phyloP scores from a whole-genome alignment of 257 asterid species.

The Lycium ferocissimum region DNA sequence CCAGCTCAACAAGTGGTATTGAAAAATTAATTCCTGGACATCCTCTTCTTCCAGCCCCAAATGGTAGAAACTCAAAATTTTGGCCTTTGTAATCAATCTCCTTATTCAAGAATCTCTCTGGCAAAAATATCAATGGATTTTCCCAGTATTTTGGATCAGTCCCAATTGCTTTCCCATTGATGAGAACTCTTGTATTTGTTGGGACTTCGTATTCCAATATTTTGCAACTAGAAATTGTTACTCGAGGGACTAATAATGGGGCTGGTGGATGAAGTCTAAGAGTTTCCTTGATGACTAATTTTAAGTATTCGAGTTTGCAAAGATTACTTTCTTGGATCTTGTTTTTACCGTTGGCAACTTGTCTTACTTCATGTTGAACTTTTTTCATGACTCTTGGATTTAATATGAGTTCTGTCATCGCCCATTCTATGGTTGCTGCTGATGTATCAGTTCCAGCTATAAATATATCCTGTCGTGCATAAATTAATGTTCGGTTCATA shows the following conservation, averaged over 20 bases:
- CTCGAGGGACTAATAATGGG: constrained; percentile 35
- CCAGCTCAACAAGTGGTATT: constrained; percentile 48
- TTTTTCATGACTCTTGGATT: constrained; percentile 33
- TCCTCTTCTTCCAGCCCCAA: constrained; percentile 59
- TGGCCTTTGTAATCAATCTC: constrained; percentile 48
- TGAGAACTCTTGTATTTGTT: constrained; percentile 41
- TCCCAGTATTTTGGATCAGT: constrained; percentile 46
- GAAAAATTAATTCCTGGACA: constrained; percentile 61
- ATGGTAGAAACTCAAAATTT: constrained; percentile 53
- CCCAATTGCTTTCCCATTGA: constrained; percentile 44
- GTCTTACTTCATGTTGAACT: constrained; percentile 33
- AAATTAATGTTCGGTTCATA: too few species aligned
- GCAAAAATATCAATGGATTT: constrained; percentile 43
- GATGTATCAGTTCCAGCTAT: constrained; percentile 37
- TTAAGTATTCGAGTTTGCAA: constrained; percentile 29
- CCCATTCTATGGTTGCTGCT: constrained; percentile 33
- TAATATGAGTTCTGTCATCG: constrained; percentile 36
- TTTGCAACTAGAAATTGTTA: constrained; percentile 28
- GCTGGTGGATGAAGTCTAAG: constrained; percentile 38
- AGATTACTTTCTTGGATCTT: constrained; percentile 35
- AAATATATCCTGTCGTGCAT: constrained; percentile 33
- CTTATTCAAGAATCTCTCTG: constrained; percentile 49
- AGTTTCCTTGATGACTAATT: constrained; percentile 33
- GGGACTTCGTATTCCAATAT: constrained; percentile 42
- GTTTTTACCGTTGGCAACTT: constrained; percentile 22